Conservation (phyloP, 352 stramenopile genomes). For the Chrysophaeum taylorii region DNA sequence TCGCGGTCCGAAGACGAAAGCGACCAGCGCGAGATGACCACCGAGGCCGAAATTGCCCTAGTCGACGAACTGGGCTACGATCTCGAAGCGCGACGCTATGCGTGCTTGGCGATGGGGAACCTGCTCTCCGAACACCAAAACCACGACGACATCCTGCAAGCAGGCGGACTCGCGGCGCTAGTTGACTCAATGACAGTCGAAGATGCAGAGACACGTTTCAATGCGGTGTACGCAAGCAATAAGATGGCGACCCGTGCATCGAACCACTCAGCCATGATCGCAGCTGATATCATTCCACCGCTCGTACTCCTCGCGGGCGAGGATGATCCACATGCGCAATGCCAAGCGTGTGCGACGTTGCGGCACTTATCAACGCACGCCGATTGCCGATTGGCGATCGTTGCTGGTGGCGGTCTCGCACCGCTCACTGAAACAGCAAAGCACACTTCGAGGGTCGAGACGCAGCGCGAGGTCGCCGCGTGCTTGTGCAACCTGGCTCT, state of each 20-base stretch:
- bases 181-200: conserved; percentile 47
- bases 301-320: conserved; percentile 29
- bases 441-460: conserved; percentile 45
- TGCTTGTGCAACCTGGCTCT: conserved; percentile 71
- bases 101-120: conserved; percentile 65
- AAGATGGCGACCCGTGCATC: conserved; percentile 73
- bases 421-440: too few relatives aligned
- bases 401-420: conserved; percentile 39
- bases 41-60: neutral
- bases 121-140: conserved; percentile 47
- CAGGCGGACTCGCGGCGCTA: conserved; percentile 55
- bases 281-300: conserved; percentile 20
- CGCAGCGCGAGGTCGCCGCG: conserved; percentile 71
- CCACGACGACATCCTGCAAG: conserved; percentile 56
- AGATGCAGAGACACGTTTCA: conserved; percentile 77
- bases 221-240: conserved; percentile 76
- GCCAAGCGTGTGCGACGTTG: conserved; percentile 75
- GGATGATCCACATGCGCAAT: conserved; percentile 49
- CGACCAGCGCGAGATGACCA: neutral
- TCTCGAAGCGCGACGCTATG: conserved; percentile 56
- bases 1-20: neutral
- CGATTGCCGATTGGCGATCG: conserved; percentile 66
- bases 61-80: conserved; percentile 28
- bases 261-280: conserved; percentile 50
- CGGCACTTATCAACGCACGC: conserved; percentile 65